phyloP scores from a whole-genome alignment of 2,329 filamentous ascomycete species.

The Phaeosphaeria sp. region DNA sequence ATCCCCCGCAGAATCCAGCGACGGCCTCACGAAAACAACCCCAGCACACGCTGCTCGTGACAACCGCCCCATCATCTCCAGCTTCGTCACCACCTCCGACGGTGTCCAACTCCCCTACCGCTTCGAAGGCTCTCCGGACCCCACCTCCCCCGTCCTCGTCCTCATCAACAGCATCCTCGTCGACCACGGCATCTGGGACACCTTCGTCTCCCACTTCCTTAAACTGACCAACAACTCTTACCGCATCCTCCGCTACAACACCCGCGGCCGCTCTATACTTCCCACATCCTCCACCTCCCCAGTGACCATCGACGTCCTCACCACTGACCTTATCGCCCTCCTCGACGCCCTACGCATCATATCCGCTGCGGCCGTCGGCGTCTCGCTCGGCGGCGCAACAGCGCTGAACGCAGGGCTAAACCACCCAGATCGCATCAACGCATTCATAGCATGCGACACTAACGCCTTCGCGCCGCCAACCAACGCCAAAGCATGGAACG shows the following conservation, averaged over 20 bases:
- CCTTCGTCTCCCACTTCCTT: slow-evolving; percentile 68
- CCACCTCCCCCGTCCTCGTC: slow-evolving; percentile 73
- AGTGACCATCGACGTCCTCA: slow-evolving; percentile 67
- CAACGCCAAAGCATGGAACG: slow-evolving; percentile 81
- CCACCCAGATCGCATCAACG: slow-evolving; percentile 64
- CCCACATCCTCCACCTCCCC: slow-evolving; percentile 51
- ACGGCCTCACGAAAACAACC: slow-evolving; percentile 63
- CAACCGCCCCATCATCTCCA: slow-evolving; percentile 63
- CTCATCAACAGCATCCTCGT: slow-evolving; percentile 84
- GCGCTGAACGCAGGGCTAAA: slow-evolving; percentile 74
- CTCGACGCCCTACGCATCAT: slow-evolving; percentile 73
- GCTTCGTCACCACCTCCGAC: slow-evolving; percentile 72
- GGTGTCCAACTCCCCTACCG: slow-evolving; percentile 73
- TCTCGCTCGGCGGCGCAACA: slow-evolving; percentile 82
- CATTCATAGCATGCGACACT: slow-evolving; percentile 79
- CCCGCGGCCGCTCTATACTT: slow-evolving; percentile 69
- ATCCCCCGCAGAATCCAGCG: slow-evolving; percentile 58
- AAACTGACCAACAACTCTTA: slow-evolving; percentile 64
- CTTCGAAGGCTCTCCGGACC: slow-evolving; percentile 73
- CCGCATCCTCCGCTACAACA: slow-evolving; percentile 78
- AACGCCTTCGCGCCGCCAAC: slow-evolving; percentile 73
- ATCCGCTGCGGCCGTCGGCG: slow-evolving; percentile 72
- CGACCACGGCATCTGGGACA: slow-evolving; percentile 81
- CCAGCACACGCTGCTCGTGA: slow-evolving; percentile 46
- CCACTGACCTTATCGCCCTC: slow-evolving; percentile 70